These are phyloP conservation scores for Globisporangium megalacanthum DNA, from an alignment of 352 stramenopile species.

Conservation along the genomic window DNA sequence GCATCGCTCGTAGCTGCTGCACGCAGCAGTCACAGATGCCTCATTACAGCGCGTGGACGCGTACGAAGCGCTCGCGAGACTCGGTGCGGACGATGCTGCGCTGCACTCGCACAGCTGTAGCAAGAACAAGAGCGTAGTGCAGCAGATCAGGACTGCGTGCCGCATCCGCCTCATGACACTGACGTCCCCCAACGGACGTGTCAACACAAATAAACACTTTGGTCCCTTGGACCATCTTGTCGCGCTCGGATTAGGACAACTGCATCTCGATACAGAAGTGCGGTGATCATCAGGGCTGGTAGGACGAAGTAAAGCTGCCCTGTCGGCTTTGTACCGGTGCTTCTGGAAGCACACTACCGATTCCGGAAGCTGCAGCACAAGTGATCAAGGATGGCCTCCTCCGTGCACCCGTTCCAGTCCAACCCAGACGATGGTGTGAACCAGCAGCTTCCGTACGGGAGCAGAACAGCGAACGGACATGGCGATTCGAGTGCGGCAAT, in stretches of 20 bases:
- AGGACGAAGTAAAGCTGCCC: too few relatives aligned
- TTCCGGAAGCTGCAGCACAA: too few relatives aligned
- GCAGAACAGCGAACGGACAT: not conserved
- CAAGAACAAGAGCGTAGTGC: not conserved
- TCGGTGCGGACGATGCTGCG: not conserved
- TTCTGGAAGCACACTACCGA: too few relatives aligned
- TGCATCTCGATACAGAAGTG: too few relatives aligned
- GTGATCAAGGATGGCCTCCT: constrained; percentile 3
- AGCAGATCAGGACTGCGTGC: not conserved
- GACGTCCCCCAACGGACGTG: too few relatives aligned
- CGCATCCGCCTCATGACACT: too few relatives aligned
- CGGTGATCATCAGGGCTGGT: too few relatives aligned
- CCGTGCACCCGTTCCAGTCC: constrained; percentile 5
- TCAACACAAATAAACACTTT: too few relatives aligned
- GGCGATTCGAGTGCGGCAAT: not conserved
- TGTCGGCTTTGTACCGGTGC: too few relatives aligned
- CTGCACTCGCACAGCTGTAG: not conserved
- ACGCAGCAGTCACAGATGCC: constrained; percentile 28
- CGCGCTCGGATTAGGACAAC: not conserved
- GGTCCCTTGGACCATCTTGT: too few relatives aligned
- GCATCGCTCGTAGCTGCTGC: constrained; percentile 88
- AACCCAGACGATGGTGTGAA: not conserved
- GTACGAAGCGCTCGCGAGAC: constrained; percentile 49
- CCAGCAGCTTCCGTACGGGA: not conserved
- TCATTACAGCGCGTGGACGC: constrained; percentile 54